A percentile compares a stretch with the other conserved stretches of the same genome.
Conservation (phyloP, 2,329 filamentous ascomycete species). For the Aspergillus terreus region DNA sequence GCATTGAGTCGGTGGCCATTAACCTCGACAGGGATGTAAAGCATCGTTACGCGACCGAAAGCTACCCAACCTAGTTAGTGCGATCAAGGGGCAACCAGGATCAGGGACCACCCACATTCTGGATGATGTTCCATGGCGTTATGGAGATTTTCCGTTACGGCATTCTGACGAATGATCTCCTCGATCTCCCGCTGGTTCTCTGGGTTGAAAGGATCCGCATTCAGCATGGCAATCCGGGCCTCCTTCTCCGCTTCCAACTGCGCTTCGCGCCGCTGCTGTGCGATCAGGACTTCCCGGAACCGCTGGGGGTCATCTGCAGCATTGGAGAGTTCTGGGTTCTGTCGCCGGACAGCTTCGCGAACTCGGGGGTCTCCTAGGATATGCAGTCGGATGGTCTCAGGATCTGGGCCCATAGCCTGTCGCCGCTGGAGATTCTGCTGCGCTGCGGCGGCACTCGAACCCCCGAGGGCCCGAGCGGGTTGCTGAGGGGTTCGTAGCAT, state of each 20-base stretch:
- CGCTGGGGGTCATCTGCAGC: slow-evolving; percentile 70
- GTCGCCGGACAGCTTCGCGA: slow-evolving; percentile 65
- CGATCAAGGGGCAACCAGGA: neutral
- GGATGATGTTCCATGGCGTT: slow-evolving; percentile 97
- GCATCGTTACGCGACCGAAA: slow-evolving; percentile 91
- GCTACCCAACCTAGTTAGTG: slow-evolving; percentile 50
- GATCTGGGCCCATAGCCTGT: slow-evolving; percentile 50
- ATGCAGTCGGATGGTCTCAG: slow-evolving; percentile 78
- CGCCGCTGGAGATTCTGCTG: slow-evolving; percentile 27
- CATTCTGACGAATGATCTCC: slow-evolving; percentile 93
- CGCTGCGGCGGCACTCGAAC: slow-evolving; percentile 20
- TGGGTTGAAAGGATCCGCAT: slow-evolving; percentile 90
- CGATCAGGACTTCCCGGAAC: slow-evolving; percentile 70
- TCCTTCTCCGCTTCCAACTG: slow-evolving; percentile 72
- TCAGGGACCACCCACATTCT: slow-evolving; percentile 64
- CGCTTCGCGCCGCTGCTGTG: slow-evolving; percentile 66
- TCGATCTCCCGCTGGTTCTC: slow-evolving; percentile 90
- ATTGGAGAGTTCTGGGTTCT: slow-evolving; percentile 72
- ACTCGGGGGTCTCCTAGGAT: slow-evolving; percentile 74
- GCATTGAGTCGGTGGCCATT: slow-evolving; percentile 91
- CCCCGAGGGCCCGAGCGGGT: slow-evolving; percentile 25
- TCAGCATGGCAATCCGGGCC: slow-evolving; percentile 77
- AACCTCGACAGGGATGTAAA: slow-evolving; percentile 93
- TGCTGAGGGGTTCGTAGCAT: slow-evolving; percentile 28
- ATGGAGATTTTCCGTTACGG: slow-evolving; percentile 91